A percentile compares a stretch with the other conserved stretches of the same genome.
phyloP scores from a whole-genome alignment of 2,329 filamentous ascomycete species.

The Sordariomycetes sp. region DNA sequence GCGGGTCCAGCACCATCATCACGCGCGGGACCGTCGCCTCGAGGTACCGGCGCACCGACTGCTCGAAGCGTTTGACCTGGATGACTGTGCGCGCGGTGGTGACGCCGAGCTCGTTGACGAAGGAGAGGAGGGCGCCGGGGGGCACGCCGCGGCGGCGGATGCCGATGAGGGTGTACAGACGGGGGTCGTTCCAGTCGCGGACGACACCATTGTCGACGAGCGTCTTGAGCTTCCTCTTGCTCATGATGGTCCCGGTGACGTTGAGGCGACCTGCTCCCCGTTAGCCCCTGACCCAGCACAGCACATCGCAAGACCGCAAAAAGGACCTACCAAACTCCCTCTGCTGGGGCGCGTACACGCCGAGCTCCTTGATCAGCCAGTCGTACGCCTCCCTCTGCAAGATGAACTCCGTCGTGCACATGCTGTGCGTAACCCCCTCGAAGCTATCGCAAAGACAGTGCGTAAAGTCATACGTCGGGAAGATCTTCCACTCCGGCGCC shows the following conservation, averaged over 20 bases:
- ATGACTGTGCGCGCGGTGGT: slow-evolving; percentile 73
- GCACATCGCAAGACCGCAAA: too few species aligned
- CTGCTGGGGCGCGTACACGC: slow-evolving; percentile 87
- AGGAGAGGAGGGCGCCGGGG: slow-evolving; percentile 76
- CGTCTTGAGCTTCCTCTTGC: slow-evolving; percentile 72
- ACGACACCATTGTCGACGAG: slow-evolving; percentile 69
- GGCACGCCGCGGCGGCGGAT: slow-evolving; percentile 77
- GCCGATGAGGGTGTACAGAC: slow-evolving; percentile 76
- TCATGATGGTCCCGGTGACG: slow-evolving; percentile 72
- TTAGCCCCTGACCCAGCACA: not conserved
- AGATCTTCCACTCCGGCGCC: slow-evolving; percentile 79
- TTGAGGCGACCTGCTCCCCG: slow-evolving; percentile 30
- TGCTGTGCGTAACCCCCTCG: slow-evolving; percentile 79
- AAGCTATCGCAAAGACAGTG: slow-evolving; percentile 88
- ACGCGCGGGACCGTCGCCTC: slow-evolving; percentile 79
- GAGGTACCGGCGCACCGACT: slow-evolving; percentile 72
- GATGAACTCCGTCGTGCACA: slow-evolving; percentile 90
- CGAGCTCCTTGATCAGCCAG: slow-evolving; percentile 70
- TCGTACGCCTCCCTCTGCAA: slow-evolving; percentile 79
- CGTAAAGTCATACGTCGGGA: slow-evolving; percentile 88
- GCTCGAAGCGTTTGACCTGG: slow-evolving; percentile 70
- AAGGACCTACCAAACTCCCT: slow-evolving; percentile 50
- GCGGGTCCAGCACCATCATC: slow-evolving; percentile 78
- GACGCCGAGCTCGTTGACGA: slow-evolving; percentile 83
- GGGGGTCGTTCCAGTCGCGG: slow-evolving; percentile 80